Evolutionary conservation across 441 rosid genomes (phyloP).

Genomic region (Manihot esculenta): DNA sequence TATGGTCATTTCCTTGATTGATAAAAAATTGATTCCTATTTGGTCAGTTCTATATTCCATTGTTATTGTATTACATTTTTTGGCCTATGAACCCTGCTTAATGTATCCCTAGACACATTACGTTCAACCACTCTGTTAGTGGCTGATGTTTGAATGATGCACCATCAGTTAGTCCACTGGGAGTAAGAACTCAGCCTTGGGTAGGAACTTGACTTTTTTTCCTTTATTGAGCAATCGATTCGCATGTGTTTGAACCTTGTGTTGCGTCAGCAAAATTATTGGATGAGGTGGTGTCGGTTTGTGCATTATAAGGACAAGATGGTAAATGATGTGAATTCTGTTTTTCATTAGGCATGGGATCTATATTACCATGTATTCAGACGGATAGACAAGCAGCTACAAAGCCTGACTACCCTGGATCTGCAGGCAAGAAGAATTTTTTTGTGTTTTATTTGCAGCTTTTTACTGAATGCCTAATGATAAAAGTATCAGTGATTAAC

Average conservation of each 20-base stretch:
- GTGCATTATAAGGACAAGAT: background rate
- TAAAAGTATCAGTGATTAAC: no score
- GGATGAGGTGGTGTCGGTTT: background rate
- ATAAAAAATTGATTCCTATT: background rate
- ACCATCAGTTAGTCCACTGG: background rate
- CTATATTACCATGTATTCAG: constrained; percentile 95
- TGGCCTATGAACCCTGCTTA: background rate
- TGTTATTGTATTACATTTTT: background rate
- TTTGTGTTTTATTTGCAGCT: constrained; percentile 12
- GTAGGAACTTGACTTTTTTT: background rate
- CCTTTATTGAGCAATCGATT: background rate
- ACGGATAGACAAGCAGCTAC: constrained; percentile 96
- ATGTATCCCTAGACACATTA: background rate
- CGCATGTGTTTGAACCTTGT: background rate
- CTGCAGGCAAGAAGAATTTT: constrained; percentile 64
- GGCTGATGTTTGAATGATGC: background rate
- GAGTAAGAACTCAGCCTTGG: background rate
- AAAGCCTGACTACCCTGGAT: constrained; percentile 87
- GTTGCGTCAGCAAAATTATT: background rate
- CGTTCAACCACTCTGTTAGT: background rate
- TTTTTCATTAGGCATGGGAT: constrained; percentile 93
- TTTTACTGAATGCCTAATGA: background rate
- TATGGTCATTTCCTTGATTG: background rate
- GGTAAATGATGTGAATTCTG: constrained; percentile 23
- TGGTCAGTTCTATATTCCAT: background rate